Conservation (phyloP, 163 green algal species). For the Scenedesmus sp. region DNA sequence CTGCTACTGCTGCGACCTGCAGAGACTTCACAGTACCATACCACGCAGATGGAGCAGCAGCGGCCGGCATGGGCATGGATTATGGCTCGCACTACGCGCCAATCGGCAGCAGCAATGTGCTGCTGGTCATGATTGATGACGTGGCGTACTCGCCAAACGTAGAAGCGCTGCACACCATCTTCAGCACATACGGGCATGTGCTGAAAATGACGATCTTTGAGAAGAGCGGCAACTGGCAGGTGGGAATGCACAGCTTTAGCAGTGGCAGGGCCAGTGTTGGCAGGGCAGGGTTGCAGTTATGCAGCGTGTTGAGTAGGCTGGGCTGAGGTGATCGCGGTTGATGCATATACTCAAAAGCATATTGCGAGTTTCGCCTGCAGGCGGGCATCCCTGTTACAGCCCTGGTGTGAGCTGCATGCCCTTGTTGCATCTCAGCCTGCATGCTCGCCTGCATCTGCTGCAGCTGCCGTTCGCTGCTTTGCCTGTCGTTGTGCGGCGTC, state of each 20-base stretch:
- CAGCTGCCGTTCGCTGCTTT: too few species aligned
- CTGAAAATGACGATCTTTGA: conserved; percentile 83
- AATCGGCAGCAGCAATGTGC: conserved; percentile 54
- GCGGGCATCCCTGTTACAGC: too few species aligned
- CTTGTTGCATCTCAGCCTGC: too few species aligned
- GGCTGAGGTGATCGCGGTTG: too few species aligned
- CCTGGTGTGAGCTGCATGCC: too few species aligned
- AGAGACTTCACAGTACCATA: conserved; percentile 81
- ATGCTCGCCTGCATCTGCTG: too few species aligned
- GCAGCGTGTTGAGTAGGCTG: background rate
- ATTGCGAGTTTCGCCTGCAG: too few species aligned
- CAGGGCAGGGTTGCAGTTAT: background rate
- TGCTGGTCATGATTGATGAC: conserved; percentile 75
- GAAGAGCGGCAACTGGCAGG: conserved; percentile 64
- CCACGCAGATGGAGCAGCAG: conserved; percentile 28
- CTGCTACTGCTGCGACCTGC: background rate
- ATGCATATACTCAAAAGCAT: too few species aligned
- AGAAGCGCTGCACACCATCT: conserved; percentile 81
- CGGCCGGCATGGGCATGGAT: background rate
- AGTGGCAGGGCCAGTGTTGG: background rate
- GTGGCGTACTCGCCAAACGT: conserved; percentile 77
- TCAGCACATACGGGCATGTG: conserved; percentile 76
- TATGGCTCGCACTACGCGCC: background rate
- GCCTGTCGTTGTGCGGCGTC: too few species aligned
- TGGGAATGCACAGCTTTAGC: background rate